Evolutionary conservation across 164 flowering plant genomes (phyloP).

Genomic region (Macadamia integrifolia): DNA sequence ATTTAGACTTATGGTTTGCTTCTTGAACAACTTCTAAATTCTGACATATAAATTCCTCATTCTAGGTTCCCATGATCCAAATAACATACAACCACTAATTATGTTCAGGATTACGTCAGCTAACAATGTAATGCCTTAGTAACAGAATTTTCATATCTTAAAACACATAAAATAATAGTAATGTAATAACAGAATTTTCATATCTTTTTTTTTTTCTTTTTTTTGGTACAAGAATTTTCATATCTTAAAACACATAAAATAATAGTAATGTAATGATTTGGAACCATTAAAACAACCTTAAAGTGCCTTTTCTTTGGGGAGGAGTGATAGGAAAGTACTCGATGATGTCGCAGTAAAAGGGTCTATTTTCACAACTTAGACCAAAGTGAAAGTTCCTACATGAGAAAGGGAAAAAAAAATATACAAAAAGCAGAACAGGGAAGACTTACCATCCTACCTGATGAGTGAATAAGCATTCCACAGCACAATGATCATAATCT

Average conservation of each 20-base stretch:
- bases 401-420: neutral
- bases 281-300: neutral
- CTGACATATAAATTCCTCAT: neutral
- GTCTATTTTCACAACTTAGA: neutral
- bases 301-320: neutral
- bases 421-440: conserved; percentile 3
- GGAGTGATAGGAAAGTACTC: no score
- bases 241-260: neutral
- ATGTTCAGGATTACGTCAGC: neutral
- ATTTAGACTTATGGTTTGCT: neutral
- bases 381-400: neutral
- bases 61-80: neutral
- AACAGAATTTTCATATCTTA: neutral
- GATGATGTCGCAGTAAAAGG: neutral
- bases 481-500: conserved; percentile 3
- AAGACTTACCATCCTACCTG: conserved; percentile 82
- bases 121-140: neutral
- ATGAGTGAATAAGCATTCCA: conserved; percentile 23
- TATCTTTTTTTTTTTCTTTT: no score
- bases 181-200: no score
- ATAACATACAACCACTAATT: neutral
- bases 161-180: neutral
- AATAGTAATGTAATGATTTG: no score
- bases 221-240: neutral
- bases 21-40: neutral